Conservation (phyloP, 176 grass and related monocot genomes). For the Musa schizocarpa region DNA sequence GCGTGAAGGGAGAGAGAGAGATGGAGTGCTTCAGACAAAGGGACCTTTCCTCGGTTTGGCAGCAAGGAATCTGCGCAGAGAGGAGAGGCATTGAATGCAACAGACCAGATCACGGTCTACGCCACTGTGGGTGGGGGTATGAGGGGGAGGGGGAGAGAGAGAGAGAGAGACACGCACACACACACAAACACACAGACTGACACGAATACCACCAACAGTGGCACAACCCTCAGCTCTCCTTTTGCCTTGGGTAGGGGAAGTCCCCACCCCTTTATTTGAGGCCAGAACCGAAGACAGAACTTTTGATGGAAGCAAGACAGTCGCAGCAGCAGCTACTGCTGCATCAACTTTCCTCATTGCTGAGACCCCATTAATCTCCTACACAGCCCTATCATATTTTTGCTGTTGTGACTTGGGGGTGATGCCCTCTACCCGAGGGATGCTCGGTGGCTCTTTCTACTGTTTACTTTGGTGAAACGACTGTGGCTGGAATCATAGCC, state of each 20-base stretch:
- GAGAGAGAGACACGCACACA: neutral
- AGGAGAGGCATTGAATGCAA: neutral
- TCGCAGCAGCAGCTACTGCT: neutral
- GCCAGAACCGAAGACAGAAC: neutral
- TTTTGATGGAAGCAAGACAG: neutral
- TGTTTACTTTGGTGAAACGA: neutral
- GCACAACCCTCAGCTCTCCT: neutral
- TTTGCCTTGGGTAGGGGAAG: neutral
- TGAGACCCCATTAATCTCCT: neutral
- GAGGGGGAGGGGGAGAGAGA: neutral
- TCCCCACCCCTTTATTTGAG: neutral
- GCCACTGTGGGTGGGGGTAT: neutral
- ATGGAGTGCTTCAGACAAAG: constrained; percentile 6
- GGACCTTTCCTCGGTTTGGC: constrained; percentile 22
- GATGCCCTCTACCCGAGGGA: neutral
- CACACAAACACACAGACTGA: neutral
- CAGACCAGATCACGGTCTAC: neutral
- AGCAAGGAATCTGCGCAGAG: constrained; percentile 14
- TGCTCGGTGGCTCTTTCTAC: neutral
- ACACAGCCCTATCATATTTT: neutral
- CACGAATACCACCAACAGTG: neutral
- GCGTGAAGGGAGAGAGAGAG: neutral
- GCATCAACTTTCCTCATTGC: neutral
- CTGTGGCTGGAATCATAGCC: constrained; percentile 18
- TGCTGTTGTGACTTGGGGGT: neutral